phyloP scores from a whole-genome alignment of 1,139 yeast species.

The Geotrichum aggregatum region DNA sequence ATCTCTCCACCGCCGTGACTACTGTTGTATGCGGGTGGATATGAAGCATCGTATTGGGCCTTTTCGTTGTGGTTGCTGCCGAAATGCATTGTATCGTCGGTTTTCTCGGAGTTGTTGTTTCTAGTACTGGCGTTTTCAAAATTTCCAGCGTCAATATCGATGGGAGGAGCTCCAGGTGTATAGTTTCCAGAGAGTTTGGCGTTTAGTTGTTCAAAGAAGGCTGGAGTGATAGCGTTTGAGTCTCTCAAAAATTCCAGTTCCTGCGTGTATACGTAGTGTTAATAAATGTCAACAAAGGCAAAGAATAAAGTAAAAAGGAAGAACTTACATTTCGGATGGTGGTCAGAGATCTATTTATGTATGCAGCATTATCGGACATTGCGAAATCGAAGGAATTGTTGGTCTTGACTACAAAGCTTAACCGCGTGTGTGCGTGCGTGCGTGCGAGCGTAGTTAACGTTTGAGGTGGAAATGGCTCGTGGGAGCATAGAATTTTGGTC shows the following conservation, averaged over 20 bases:
- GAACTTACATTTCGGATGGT: conserved; percentile 58
- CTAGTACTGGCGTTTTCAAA: too few relatives aligned
- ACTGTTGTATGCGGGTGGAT: conserved; percentile 9
- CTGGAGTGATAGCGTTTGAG: conserved; percentile 66
- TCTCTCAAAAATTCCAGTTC: conserved; percentile 77
- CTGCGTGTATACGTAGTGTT: conserved; percentile 25
- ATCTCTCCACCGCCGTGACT: conserved; percentile 35
- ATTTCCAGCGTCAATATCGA: conserved; percentile 24
- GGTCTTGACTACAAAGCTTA: too few relatives aligned
- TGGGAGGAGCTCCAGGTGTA: conserved; percentile 52
- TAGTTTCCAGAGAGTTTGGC: conserved; percentile 57
- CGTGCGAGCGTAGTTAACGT: background rate
- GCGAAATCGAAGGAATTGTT: too few relatives aligned
- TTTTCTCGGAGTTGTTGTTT: too few relatives aligned
- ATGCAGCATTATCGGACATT: conserved; percentile 16
- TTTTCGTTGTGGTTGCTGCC: background rate
- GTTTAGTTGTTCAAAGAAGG: conserved; percentile 51
- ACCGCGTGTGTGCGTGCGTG: too few relatives aligned
- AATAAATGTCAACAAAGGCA: background rate
- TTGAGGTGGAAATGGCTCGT: background rate
- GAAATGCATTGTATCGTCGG: background rate
- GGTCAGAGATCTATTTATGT: conserved; percentile 70
- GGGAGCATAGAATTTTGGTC: background rate
- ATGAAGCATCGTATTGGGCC: conserved; percentile 1
- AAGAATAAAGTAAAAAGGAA: conserved; percentile 8